Base-by-base conservation (phyloP, 176 grass and related monocot species). In the Oryza meyeriana region DNA sequence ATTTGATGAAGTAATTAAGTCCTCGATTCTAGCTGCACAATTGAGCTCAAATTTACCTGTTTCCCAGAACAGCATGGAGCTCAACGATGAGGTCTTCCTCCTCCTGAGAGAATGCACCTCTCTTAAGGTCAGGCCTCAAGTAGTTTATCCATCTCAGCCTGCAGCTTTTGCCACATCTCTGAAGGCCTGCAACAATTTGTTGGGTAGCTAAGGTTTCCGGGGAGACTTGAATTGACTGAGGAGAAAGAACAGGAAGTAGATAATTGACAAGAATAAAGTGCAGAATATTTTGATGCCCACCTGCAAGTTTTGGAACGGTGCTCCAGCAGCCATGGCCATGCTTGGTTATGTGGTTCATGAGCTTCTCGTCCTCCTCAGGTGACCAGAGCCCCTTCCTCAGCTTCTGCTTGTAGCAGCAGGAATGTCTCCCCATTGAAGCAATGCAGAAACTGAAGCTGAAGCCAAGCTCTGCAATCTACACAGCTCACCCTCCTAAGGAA, bases 61-160 rank as follows among this genome's bases (percentile, higher is more conserved):
- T 91, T 8, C 92, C 92, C 0, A 91, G 30, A 31, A 55, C 87
- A 34, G 89, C 77, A 79, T 93, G 91, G 58, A 93, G 85, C 69
- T 90, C 75, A 12, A 83, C 69, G 44, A 94, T 89, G 79, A 87
- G 84, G 64, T 87, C 82, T 64, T 89, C 86, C 14, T 94, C 92
- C 6, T 91, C 71, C 69, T 89, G 40, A 69, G 86, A 89, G 84
- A 94, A 94, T 40, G 87, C 79, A 42, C 92, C 92, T 81, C 95
- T 86, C 71, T 91, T 98, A 6, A 98, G 86, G 72, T 95, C 92
- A 61, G 88, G 88, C 79, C 90, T 93, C 36, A 98, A 87, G 66
- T 98, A 98, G 85, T 98, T 98, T 79, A 98, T 90, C 96, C 96
- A 98, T 85, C 96, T 88, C 42, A 98, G 87, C 87, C 96, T 91